phyloP scores from a whole-genome alignment of 1,284 basidiomycete genomes.

The Inonotus obliquus region DNA sequence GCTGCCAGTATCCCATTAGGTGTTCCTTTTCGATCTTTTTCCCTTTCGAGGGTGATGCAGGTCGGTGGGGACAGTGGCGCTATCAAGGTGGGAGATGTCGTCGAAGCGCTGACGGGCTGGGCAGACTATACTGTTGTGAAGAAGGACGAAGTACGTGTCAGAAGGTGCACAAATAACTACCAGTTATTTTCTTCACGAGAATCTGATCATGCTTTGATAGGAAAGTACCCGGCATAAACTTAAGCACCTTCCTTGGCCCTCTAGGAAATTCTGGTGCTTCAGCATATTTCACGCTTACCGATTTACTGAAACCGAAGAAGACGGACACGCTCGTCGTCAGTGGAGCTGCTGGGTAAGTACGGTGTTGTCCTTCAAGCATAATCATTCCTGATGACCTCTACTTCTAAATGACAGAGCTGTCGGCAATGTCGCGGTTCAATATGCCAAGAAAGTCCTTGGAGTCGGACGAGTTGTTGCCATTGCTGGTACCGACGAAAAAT shows the following conservation, averaged over 20 bases:
- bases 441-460: constrained; percentile 35
- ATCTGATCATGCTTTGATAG: neutral
- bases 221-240: constrained; percentile 14
- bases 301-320: constrained; percentile 29
- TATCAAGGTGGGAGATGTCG: constrained; percentile 25
- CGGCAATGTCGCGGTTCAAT: constrained; percentile 28
- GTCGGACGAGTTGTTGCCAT: constrained; percentile 41
- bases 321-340: constrained; percentile 33
- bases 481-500: constrained; percentile 43
- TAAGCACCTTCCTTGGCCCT: constrained; percentile 22
- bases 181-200: neutral
- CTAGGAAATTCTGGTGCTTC: constrained; percentile 28
- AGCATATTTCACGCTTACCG: constrained; percentile 31
- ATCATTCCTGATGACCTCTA: too few relatives aligned
- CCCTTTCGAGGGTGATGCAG: constrained; percentile 23
- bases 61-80: constrained; percentile 20
- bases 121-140: constrained; percentile 27
- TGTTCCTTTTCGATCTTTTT: constrained; percentile 21
- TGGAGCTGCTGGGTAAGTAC: constrained; percentile 31
- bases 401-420: constrained; percentile 29
- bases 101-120: constrained; percentile 24
- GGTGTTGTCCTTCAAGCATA: neutral
- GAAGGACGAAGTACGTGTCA: neutral
- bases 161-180: neutral
- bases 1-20: constrained; percentile 22